phyloP scores from a whole-genome alignment of 1,139 yeast species.

The Hemisphaericaspora xylofermentans region DNA sequence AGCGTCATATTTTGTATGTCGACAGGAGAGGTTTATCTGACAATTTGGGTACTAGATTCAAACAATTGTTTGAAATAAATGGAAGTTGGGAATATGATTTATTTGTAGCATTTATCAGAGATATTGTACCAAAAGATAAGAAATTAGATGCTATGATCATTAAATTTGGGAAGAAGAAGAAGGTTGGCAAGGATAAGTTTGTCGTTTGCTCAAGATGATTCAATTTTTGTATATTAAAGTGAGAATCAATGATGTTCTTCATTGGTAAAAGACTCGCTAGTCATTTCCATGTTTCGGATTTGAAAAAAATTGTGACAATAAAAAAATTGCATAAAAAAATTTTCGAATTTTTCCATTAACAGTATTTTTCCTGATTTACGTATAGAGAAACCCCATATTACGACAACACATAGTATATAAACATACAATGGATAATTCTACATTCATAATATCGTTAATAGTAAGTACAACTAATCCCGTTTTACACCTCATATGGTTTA shows the following conservation, averaged over 20 bases:
- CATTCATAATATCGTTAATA: slow-evolving; percentile 12
- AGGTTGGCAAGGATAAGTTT: slow-evolving; percentile 46
- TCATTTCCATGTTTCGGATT: background rate
- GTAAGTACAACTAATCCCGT: slow-evolving; percentile 6
- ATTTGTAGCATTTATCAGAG: slow-evolving; percentile 64
- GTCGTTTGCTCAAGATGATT: slow-evolving; percentile 21
- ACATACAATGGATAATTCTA: slow-evolving; percentile 6
- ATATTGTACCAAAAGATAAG: slow-evolving; percentile 52
- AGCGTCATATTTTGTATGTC: slow-evolving; percentile 50
- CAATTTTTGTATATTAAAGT: too few relatives aligned
- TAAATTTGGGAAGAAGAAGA: slow-evolving; percentile 72
- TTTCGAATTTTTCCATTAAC: background rate
- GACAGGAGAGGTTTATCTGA: slow-evolving; percentile 46
- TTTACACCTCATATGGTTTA: background rate
- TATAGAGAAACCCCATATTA: background rate
- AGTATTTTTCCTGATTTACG: background rate
- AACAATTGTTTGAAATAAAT: slow-evolving; percentile 59
- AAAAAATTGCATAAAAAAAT: background rate
- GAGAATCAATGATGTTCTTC: too few relatives aligned
- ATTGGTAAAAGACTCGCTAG: slow-evolving; percentile 3
- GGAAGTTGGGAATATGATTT: slow-evolving; percentile 72
- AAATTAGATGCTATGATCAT: slow-evolving; percentile 70
- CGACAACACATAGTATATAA: background rate
- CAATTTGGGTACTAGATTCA: slow-evolving; percentile 56
- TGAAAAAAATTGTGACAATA: background rate